Evolutionary conservation across 306 rosid species (phyloP), one percentile per base, ranked within the genome.

Genomic region (Datisca glomerata): DNA sequence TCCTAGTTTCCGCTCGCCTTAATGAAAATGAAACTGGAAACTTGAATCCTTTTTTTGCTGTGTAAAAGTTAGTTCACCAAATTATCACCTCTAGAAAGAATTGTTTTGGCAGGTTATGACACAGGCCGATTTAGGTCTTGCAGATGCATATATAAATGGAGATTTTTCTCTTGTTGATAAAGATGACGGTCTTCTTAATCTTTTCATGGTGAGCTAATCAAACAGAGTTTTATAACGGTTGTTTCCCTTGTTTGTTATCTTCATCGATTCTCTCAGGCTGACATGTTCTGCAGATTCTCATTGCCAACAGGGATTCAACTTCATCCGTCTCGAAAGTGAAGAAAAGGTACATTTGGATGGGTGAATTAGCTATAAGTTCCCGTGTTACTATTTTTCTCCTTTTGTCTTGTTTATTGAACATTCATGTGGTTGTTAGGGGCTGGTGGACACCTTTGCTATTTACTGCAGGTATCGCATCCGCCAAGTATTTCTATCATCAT

Each of bases 391-490:
- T n/a, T 33, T 20, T 21, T 13, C 22, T 24, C 13, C 21, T 49
- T 36, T 33, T 28, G 20, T 36, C 10, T 19, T 49, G n/a, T 6
- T 15, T 16, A 49, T 45, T 53, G 42, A 36, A 12, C 21, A 42
- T 43, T 35, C 20, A 43, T 43, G 21, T 50, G 49, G 38, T 15
- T 69, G 63, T 20, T 29, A 79, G 93, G 56, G 94, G 97, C 45
- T 83, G 97, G 97, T 87, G 97, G 94, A 79, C 93, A 8, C 97
- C 97, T 21, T 24, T 71, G 67, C 56, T 89, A 17, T 60, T 76
- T 33, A 89, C 97, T 21, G 78, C 97, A 37, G 50, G 75, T 57
- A 39, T 80, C 51, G 66, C 81, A 35, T 87, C 86, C 41, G 86
- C 95, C 35, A 89, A 70, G 52, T 79, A 70, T 43, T 80, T 79